Conservation (phyloP, 2,329 filamentous ascomycete genomes). For the Colletotrichum sidae region DNA sequence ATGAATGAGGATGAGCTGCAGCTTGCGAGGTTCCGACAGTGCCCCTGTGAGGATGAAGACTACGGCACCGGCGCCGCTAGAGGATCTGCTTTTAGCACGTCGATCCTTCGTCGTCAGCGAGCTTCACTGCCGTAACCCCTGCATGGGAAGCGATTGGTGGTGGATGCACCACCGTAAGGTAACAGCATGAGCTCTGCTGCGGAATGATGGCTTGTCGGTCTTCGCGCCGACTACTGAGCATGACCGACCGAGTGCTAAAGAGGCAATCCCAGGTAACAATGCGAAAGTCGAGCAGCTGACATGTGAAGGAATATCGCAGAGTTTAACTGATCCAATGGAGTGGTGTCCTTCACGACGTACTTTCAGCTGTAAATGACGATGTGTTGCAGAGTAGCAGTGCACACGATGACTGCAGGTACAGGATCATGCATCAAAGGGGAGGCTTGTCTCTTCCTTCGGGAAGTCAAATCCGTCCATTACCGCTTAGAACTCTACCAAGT, state of each 20-base stretch:
- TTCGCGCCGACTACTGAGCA: no score
- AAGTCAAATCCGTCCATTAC: conserved; percentile 17
- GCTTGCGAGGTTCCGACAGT: no score
- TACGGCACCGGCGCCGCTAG: conserved; percentile 24
- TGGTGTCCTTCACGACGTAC: conserved; percentile 11
- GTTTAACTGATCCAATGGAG: conserved; percentile 22
- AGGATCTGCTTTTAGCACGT: conserved; percentile 31
- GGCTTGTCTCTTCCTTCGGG: conserved; percentile 9
- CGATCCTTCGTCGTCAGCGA: conserved; percentile 26
- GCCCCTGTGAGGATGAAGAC: background rate
- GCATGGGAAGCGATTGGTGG: background rate
- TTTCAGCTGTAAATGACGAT: conserved; percentile 2
- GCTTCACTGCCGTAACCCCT: background rate
- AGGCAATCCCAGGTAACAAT: background rate
- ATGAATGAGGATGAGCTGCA: background rate
- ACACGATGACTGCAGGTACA: conserved; percentile 31
- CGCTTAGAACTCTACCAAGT: background rate
- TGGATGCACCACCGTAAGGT: background rate
- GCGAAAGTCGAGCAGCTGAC: conserved; percentile 12
- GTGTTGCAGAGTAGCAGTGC: conserved; percentile 13
- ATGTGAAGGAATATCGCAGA: conserved; percentile 21
- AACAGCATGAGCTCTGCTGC: no score
- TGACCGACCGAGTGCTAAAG: conserved; percentile 3
- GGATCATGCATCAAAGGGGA: conserved; percentile 21
- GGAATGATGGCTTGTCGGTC: no score